A percentile compares a stretch with the other conserved stretches of the same genome.
phyloP scores from a whole-genome alignment of 305 asterid genomes.

The Fraxinus floribunda region DNA sequence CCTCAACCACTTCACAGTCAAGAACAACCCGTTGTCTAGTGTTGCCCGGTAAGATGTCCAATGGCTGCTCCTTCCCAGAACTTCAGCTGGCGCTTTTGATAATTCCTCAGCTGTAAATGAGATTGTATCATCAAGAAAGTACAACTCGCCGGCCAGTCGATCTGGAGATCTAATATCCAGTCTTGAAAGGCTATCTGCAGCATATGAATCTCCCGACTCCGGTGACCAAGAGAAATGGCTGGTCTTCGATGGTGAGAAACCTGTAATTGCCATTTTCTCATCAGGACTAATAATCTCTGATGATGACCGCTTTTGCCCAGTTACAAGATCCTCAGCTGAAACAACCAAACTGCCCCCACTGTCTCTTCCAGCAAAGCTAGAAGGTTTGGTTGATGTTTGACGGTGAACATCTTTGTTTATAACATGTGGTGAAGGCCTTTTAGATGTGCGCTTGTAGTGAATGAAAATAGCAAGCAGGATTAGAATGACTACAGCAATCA shows the following conservation, averaged over 20 bases:
- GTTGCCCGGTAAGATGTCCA: slow-evolving; percentile 92
- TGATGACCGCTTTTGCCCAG: slow-evolving; percentile 64
- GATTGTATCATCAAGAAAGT: slow-evolving; percentile 89
- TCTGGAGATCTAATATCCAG: slow-evolving; percentile 88
- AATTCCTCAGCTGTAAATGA: slow-evolving; percentile 85
- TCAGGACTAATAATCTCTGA: slow-evolving; percentile 69
- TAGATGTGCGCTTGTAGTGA: slow-evolving; percentile 45
- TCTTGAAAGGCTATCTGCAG: slow-evolving; percentile 71
- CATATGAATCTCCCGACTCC: slow-evolving; percentile 76
- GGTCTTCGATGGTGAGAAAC: slow-evolving; percentile 82
- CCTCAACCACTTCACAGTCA: slow-evolving; percentile 97
- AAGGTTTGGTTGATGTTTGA: slow-evolving; percentile 54
- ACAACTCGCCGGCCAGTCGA: slow-evolving; percentile 81
- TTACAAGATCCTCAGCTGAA: slow-evolving; percentile 62
- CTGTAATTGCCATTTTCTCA: slow-evolving; percentile 64
- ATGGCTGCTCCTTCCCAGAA: slow-evolving; percentile 97
- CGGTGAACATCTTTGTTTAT: slow-evolving; percentile 47
- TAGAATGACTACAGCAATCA: slow-evolving; percentile 49
- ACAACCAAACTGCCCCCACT: slow-evolving; percentile 52
- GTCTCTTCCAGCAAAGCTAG: slow-evolving; percentile 50
- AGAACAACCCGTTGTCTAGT: slow-evolving; percentile 74
- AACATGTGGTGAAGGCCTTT: slow-evolving; percentile 43
- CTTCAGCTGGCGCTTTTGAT: slow-evolving; percentile 97
- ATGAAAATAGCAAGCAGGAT: slow-evolving; percentile 60
- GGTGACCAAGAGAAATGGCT: slow-evolving; percentile 96